Conservation (phyloP, 2,329 filamentous ascomycete species). For the Penicillium sp. region DNA sequence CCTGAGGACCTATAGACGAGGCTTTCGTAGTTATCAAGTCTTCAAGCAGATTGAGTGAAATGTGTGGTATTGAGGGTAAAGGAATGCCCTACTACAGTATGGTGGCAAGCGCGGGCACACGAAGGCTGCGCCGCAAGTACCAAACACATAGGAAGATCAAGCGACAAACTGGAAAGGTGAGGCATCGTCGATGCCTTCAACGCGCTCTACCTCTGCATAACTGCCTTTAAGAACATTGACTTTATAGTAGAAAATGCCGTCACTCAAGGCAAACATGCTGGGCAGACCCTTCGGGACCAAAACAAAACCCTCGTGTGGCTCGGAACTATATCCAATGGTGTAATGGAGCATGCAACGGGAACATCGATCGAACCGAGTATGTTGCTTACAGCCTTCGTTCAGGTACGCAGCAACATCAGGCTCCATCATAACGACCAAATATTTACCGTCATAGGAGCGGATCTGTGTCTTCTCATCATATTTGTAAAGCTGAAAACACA, state of each 20-base stretch:
- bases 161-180: not conserved
- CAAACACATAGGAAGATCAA: not conserved
- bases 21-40: not conserved
- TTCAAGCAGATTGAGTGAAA: not conserved
- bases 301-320: not conserved
- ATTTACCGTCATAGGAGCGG: not conserved
- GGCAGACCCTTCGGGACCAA: not conserved
- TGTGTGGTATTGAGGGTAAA: not conserved
- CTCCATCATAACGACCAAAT: not conserved
- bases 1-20: not conserved
- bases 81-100: not conserved
- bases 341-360: not conserved
- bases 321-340: not conserved
- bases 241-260: not conserved
- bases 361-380: not conserved
- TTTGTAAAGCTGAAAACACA: not conserved
- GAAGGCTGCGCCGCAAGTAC: not conserved
- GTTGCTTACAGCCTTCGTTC: not conserved
- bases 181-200: not conserved
- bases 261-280: not conserved
- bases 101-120: not conserved
- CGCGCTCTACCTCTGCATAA: not conserved
- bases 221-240: not conserved
- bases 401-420: not conserved
- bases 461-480: not conserved